Evolutionary conservation across 2,329 filamentous ascomycete genomes (phyloP).

Genomic region (Fusarium metavorans): DNA sequence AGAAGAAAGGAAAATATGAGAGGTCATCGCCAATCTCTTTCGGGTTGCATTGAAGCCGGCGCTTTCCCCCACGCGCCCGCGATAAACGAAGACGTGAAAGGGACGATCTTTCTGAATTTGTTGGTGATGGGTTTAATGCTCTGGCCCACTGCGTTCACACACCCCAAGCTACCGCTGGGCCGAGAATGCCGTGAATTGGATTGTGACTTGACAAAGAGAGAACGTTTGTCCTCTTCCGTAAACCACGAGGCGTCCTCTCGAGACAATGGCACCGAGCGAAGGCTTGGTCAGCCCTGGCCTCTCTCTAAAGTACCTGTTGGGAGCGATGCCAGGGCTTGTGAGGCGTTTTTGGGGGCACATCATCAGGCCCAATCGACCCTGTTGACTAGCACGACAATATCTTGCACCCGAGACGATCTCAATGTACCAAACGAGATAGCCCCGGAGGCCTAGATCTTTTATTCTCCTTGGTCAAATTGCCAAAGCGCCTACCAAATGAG

Average conservation of each 20-base stretch:
- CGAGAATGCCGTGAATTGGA: neutral
- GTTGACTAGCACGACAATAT: neutral
- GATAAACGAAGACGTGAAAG: conserved; percentile 1
- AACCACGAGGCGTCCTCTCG: neutral
- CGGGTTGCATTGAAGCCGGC: neutral
- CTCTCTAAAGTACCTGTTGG: neutral
- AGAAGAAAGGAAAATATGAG: neutral
- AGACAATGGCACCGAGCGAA: neutral
- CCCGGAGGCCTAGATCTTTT: neutral
- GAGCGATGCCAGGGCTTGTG: neutral
- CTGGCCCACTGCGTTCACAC: neutral
- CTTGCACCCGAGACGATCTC: conserved; percentile 5
- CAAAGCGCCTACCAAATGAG: neutral
- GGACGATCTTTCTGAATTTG: neutral
- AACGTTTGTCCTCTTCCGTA: neutral
- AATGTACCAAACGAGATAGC: neutral
- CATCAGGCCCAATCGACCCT: neutral
- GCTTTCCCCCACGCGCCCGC: neutral
- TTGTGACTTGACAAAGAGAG: neutral
- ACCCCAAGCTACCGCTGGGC: neutral
- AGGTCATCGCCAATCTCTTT: conserved; percentile 1
- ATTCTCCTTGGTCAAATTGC: too few relatives aligned
- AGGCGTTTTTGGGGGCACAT: neutral
- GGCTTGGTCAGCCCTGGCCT: neutral
- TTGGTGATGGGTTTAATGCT: neutral